phyloP scores from a whole-genome alignment of 305 asterid species.

The Salvia sclarea region DNA sequence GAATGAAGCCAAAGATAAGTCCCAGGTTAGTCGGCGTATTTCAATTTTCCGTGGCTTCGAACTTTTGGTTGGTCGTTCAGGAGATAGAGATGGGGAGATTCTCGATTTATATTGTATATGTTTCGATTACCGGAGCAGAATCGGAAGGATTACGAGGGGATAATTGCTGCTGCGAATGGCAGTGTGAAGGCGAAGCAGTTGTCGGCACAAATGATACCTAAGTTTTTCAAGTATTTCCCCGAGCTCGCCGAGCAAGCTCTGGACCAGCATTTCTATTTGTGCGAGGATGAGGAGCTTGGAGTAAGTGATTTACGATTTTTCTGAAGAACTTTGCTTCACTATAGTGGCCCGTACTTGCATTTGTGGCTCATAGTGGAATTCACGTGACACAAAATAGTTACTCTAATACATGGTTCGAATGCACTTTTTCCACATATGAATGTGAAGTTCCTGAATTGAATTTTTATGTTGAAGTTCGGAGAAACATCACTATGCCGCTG shows the following conservation, averaged over 20 bases:
- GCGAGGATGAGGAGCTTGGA: constrained; percentile 86
- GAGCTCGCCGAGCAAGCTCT: constrained; percentile 73
- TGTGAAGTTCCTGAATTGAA: not conserved
- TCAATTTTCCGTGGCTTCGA: constrained; percentile 1
- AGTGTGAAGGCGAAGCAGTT: constrained; percentile 85
- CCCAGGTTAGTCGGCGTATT: constrained; percentile 50
- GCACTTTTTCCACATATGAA: not conserved
- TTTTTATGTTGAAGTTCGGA: not conserved
- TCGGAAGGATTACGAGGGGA: constrained; percentile 72
- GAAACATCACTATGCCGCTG: not conserved
- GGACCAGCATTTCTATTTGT: constrained; percentile 71
- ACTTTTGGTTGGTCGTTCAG: not conserved
- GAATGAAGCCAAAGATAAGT: constrained; percentile 75
- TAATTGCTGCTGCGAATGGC: constrained; percentile 76
- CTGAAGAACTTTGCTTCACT: not conserved
- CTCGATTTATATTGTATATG: not conserved
- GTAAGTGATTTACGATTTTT: constrained; percentile 42
- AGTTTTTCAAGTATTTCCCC: constrained; percentile 79
- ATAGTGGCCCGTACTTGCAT: constrained; percentile 1
- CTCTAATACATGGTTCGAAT: not conserved
- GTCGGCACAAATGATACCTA: constrained; percentile 92
- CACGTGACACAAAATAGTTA: not conserved
- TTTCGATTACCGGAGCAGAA: constrained; percentile 45
- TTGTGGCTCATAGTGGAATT: not conserved
- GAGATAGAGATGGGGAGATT: not conserved